A percentile compares a stretch with the other conserved stretches of the same genome.
Evolutionary conservation across 768 basidiomycete species (phyloP).

Genomic region (Leccinum subgranulosum): DNA sequence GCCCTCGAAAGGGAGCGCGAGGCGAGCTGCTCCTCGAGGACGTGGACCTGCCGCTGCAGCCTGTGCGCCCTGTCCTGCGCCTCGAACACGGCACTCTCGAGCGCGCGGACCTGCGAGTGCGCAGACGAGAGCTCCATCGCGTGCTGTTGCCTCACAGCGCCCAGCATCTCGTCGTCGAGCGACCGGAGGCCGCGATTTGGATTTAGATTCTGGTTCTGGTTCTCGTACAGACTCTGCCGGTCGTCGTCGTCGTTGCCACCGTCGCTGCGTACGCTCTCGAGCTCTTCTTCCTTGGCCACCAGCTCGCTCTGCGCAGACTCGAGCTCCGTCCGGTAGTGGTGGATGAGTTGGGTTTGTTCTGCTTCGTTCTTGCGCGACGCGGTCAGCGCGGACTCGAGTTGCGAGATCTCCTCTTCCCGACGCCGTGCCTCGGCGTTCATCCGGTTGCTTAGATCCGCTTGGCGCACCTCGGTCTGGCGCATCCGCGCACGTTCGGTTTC

Average conservation of each 20-base stretch:
- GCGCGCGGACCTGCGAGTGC: constrained; percentile 72
- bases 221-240: too few relatives aligned
- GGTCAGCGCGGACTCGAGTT: constrained; percentile 51
- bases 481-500: constrained; percentile 63
- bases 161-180: constrained; percentile 72
- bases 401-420: constrained; percentile 52
- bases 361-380: constrained; percentile 46
- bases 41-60: constrained; percentile 62
- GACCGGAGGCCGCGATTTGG: constrained; percentile 38
- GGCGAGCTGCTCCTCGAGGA: constrained; percentile 65
- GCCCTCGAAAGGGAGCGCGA: constrained; percentile 41
- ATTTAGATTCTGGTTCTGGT: background rate
- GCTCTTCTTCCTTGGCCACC: constrained; percentile 59
- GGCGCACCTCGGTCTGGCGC: constrained; percentile 53
- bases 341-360: constrained; percentile 63
- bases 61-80: constrained; percentile 66
- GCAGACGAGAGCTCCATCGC: constrained; percentile 76
- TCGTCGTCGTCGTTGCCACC: constrained; percentile 31
- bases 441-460: constrained; percentile 57
- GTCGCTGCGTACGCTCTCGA: constrained; percentile 50
- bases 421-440: constrained; percentile 43
- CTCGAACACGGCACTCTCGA: constrained; percentile 72
- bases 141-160: constrained; percentile 68
- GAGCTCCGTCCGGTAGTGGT: constrained; percentile 64
- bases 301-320: constrained; percentile 67